Evolutionary conservation across 371 early-diverging fungal genomes (phyloP), one percentile per base, ranked within the genome.

Genomic region (Lichtheimia hyalospora): DNA sequence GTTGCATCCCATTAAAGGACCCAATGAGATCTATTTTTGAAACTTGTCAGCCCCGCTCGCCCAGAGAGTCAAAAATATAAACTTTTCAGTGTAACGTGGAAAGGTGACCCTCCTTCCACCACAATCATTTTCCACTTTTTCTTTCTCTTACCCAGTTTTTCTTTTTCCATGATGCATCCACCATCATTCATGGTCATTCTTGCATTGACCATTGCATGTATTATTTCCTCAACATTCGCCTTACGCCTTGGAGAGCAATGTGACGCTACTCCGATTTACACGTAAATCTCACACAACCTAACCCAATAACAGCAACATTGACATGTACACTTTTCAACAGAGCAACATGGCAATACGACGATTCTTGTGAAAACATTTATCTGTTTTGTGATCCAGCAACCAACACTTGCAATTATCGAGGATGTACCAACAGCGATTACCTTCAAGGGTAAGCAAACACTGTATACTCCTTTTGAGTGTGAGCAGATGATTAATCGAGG

Each of bases 371-470:
- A 18, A 62, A 67, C 51, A 61, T 79, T 6, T 79, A 79, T 41
- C 57, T 79, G 6, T 79, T 52, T 52, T 74, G 75, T 25, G 69
- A 71, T 44, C 58, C 64, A 12, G 52, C 28, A 15, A 68, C 59
- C 25, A 68, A 53, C 24, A 75, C 71, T 15, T 80, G 81, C 40
- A 63, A 71, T 14, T 71, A 71, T 34, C 73, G 68, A 64, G 72
- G 70, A 12, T 80, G 81, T 15, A 62, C 74, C 2, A 77, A 80
- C 53, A 28, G 69, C 2, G 81, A 80, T 58, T 80, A 73, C 57
- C 63, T 75, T 5, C 50, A 60, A 68, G 68, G 64, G 81, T 80
- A 71, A 66, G 20, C 34, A 40, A 16, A 23, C 15, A 41, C 49
- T 39, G 21, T 7, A 49, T 12, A 20, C 15, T 23, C 8, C n/a